Evolutionary conservation across 164 flowering plant species (phyloP), one percentile per base, ranked within the genome.

Genomic region (Tetracentron sinense): DNA sequence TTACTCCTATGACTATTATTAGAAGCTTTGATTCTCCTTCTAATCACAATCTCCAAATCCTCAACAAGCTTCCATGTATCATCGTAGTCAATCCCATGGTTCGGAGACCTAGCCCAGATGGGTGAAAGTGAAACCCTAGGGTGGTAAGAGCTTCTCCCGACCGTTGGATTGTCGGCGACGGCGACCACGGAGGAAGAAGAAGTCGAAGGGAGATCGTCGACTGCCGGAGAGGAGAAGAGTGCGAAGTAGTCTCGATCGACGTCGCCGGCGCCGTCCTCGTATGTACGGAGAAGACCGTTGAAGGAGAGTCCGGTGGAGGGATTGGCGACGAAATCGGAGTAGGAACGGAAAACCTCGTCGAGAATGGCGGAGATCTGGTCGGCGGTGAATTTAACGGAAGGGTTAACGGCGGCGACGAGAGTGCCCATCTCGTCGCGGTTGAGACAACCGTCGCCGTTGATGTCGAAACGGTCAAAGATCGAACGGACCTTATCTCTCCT

Each of bases 211-310:
- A n/a, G 1, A 10, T 22, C 16, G 35, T 10, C 10, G 55, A 7
- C 16, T 4, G 33, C 26, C 35, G 53, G 58, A 33, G 38, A 38
- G 33, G 30, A 14, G 8, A 17, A 30, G 7, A 69, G 66, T 0
- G 72, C 66, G 2, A 23, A 28, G 57, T 54, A 69, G 30, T 69
- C 72, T n/a, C 72, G 66, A 31, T 69, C 72, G 3, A 69, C 62
- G 26, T 69, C 66, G 3, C 66, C 66, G 53, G 72, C 72, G 26
- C 72, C 72, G 23, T 69, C 72, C 8, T 56, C 62, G 28, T 68
- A 68, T 23, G 71, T 68, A 2, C 56, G 65, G 29, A 68, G 62
- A 25, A 68, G 62, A 44, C 66, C 72, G 47, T 25, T 46, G 42
- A 62, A 69, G 19, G 52, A 14, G 42, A 69, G 62, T 23, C 72